These are phyloP conservation scores for Piper longum DNA, from an alignment of 164 flowering plant genomes.

Conservation along the genomic window DNA sequence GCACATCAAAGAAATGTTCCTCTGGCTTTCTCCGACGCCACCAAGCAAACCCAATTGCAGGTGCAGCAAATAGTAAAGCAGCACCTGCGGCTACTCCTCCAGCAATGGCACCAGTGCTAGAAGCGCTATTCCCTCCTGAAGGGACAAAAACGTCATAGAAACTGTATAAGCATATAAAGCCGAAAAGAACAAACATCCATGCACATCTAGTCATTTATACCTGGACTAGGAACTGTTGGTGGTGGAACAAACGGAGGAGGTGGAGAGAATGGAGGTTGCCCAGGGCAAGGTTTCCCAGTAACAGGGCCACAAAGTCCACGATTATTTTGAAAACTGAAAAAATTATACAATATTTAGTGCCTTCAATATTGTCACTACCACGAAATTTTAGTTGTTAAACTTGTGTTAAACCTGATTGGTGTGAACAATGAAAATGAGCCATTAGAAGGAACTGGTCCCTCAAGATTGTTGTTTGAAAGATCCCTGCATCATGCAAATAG, in stretches of 20 bases:
- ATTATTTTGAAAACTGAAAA: constrained; percentile 77
- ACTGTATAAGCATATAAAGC: neutral
- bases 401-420: constrained; percentile 36
- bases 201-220: constrained; percentile 16
- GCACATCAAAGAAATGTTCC: constrained; percentile 35
- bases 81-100: constrained; percentile 46
- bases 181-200: neutral
- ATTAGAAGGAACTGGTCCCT: constrained; percentile 43
- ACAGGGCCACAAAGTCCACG: constrained; percentile 33
- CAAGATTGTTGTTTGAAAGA: constrained; percentile 38
- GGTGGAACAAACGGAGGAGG: constrained; percentile 88
- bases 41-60: constrained; percentile 34
- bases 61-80: constrained; percentile 36
- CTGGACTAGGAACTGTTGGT: constrained; percentile 46
- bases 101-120: constrained; percentile 35
- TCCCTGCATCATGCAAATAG: constrained; percentile 30
- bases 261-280: constrained; percentile 95
- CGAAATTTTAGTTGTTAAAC: neutral
- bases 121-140: constrained; percentile 17
- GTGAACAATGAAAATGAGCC: constrained; percentile 56
- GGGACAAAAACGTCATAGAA: neutral
- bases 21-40: constrained; percentile 34
- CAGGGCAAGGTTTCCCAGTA: constrained; percentile 49
- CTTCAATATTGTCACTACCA: neutral
- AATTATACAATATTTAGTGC: neutral